Evolutionary conservation across 306 rosid genomes (phyloP).

Genomic region (Dryas alaskensis): DNA sequence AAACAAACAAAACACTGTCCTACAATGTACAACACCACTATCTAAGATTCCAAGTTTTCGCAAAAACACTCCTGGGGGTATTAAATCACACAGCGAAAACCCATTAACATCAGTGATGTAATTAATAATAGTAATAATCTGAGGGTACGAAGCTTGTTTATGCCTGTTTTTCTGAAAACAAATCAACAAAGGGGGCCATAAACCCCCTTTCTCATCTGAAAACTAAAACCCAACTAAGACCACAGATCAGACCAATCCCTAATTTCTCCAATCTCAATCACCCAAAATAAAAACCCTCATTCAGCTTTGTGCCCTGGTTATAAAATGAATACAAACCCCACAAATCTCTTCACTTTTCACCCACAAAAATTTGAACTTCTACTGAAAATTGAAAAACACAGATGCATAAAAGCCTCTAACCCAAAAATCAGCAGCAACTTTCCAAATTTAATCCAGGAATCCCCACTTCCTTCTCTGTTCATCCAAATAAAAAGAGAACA

Average conservation of each 20-base stretch:
- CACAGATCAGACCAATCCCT: slow-evolving; percentile 28
- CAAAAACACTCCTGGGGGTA: not conserved
- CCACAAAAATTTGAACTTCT: not conserved
- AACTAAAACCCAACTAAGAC: slow-evolving; percentile 24
- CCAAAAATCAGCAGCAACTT: slow-evolving; percentile 1
- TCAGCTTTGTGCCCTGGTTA: slow-evolving; percentile 14
- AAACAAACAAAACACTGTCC: slow-evolving; percentile 24
- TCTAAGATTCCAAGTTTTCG: not conserved
- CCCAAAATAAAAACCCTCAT: not conserved
- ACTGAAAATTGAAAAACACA: slow-evolving; percentile 28
- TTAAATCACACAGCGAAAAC: not conserved
- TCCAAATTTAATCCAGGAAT: slow-evolving; percentile 3
- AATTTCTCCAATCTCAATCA: slow-evolving; percentile 19
- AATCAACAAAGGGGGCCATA: slow-evolving; percentile 11
- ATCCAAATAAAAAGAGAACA: slow-evolving; percentile 20
- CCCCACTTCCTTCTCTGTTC: slow-evolving; percentile 15
- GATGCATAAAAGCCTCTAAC: slow-evolving; percentile 15
- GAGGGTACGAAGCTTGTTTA: not conserved
- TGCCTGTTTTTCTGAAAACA: slow-evolving; percentile 12
- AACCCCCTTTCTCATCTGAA: slow-evolving; percentile 33
- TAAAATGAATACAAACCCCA: slow-evolving; percentile 17
- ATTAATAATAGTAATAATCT: not conserved
- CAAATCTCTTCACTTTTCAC: slow-evolving; percentile 13
- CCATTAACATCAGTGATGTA: not conserved
- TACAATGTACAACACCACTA: slow-evolving; percentile 14